Conservation (phyloP, 805 yeast species). For the Diddensiella caesifluorescens region DNA sequence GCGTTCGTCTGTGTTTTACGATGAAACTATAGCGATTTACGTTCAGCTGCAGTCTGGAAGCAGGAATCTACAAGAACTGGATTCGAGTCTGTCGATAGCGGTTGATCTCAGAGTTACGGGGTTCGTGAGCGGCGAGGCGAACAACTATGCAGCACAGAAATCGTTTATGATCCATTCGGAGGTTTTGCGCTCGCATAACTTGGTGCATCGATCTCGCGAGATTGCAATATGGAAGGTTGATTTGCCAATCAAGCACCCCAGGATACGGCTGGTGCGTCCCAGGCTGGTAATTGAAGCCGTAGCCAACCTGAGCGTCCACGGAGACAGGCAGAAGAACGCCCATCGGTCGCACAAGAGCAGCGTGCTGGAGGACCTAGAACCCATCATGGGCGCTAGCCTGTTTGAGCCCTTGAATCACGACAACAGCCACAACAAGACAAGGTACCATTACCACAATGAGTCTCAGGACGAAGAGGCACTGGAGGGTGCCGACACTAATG, state of each 20-base stretch:
- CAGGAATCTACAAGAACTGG: slow-evolving; percentile 2
- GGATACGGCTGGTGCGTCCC: slow-evolving; percentile 17
- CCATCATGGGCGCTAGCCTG: slow-evolving; percentile 46
- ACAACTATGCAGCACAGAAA: neutral
- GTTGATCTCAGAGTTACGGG: slow-evolving; percentile 10
- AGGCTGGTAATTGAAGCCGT: slow-evolving; percentile 15
- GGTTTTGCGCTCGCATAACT: slow-evolving; percentile 4
- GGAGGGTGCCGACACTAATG: too few species aligned
- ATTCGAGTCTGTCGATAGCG: neutral
- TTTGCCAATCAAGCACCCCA: slow-evolving; percentile 19
- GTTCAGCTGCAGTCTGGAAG: slow-evolving; percentile 6
- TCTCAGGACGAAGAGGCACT: too few species aligned
- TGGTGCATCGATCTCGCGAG: slow-evolving; percentile 1
- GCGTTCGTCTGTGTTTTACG: slow-evolving; percentile 17
- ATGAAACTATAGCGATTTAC: slow-evolving; percentile 16
- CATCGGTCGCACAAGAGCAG: neutral
- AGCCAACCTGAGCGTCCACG: slow-evolving; percentile 7
- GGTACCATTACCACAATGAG: too few species aligned
- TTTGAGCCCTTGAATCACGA: slow-evolving; percentile 25
- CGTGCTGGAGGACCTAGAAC: slow-evolving; percentile 37
- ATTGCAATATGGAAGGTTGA: slow-evolving; percentile 15
- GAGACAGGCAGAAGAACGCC: too few species aligned
- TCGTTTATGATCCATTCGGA: slow-evolving; percentile 10
- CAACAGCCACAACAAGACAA: too few species aligned
- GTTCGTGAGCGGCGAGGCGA: neutral